Conservation (phyloP, 1,284 basidiomycete genomes). For the Peniophora sp. region DNA sequence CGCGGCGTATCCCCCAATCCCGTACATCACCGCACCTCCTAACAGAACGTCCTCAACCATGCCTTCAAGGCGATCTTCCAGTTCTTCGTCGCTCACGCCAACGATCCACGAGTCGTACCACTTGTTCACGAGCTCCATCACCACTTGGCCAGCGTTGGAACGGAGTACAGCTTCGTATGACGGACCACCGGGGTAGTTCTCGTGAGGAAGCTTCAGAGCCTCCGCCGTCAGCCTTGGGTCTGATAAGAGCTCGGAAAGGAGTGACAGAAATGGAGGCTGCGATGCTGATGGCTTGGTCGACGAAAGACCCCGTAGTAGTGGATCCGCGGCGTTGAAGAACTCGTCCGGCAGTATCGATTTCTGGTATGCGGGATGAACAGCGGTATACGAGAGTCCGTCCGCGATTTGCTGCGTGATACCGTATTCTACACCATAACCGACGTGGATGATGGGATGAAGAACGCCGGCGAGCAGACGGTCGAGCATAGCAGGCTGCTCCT, state of each 20-base stretch:
- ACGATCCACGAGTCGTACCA: conserved; percentile 1
- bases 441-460: conserved; percentile 17
- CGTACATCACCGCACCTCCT: background rate
- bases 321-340: conserved; percentile 15
- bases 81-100: background rate
- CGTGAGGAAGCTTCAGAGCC: background rate
- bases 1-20: background rate
- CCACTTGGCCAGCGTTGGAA: background rate
- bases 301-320: background rate
- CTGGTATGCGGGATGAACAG: conserved; percentile 19
- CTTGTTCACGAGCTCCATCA: background rate
- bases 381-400: conserved; percentile 29
- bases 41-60: background rate
- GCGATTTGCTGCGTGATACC: conserved; percentile 15
- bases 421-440: conserved; percentile 19
- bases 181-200: background rate
- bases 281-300: background rate
- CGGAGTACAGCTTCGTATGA: too few species aligned
- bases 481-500: conserved; percentile 15
- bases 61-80: background rate
- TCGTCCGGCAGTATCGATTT: conserved; percentile 18
- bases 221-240: background rate
- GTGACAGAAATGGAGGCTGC: conserved; percentile 23
- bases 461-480: conserved; percentile 15
- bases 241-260: conserved; percentile 21